These are phyloP conservation scores for Candida qinlingensis DNA, from an alignment of 805 yeast species.

Conservation along the genomic window DNA sequence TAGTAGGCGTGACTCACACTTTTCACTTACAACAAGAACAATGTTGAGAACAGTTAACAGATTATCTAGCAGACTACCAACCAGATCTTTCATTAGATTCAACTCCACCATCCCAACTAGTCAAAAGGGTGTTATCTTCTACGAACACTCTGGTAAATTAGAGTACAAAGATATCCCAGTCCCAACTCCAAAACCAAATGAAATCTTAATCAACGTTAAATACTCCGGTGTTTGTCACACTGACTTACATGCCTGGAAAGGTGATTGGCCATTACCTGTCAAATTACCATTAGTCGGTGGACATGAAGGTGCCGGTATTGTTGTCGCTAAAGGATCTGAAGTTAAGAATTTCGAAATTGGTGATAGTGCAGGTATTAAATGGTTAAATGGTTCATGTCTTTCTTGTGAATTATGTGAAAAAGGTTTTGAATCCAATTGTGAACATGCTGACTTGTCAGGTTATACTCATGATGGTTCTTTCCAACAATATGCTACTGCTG, in stretches of 20 bases:
- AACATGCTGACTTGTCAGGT: conserved; percentile 69
- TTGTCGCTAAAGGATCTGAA: conserved; percentile 67
- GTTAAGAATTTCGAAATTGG: conserved; percentile 72
- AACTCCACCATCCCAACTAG: conserved; percentile 48
- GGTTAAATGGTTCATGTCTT: conserved; percentile 77
- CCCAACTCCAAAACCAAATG: conserved; percentile 72
- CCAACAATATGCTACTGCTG: conserved; percentile 88
- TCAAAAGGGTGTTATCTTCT: conserved; percentile 69
- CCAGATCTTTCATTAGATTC: conserved; percentile 17
- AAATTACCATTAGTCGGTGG: conserved; percentile 81
- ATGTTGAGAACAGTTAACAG: conserved; percentile 24
- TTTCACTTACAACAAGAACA: background rate
- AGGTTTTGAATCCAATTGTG: conserved; percentile 67
- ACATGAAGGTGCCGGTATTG: conserved; percentile 87
- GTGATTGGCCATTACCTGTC: conserved; percentile 83
- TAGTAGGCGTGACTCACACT: too few species aligned
- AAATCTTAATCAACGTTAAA: conserved; percentile 73
- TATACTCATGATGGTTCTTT: conserved; percentile 88
- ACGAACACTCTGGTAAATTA: conserved; percentile 59
- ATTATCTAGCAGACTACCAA: conserved; percentile 6
- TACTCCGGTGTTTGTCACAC: conserved; percentile 94
- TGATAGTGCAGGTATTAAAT: conserved; percentile 78
- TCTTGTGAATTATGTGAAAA: conserved; percentile 70
- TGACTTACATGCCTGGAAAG: conserved; percentile 90
- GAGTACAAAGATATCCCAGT: conserved; percentile 71